Evolutionary conservation across 2,329 filamentous ascomycete genomes (phyloP), one percentile per base, ranked within the genome.

Genomic region (Dendrostoma leiphaemia): DNA sequence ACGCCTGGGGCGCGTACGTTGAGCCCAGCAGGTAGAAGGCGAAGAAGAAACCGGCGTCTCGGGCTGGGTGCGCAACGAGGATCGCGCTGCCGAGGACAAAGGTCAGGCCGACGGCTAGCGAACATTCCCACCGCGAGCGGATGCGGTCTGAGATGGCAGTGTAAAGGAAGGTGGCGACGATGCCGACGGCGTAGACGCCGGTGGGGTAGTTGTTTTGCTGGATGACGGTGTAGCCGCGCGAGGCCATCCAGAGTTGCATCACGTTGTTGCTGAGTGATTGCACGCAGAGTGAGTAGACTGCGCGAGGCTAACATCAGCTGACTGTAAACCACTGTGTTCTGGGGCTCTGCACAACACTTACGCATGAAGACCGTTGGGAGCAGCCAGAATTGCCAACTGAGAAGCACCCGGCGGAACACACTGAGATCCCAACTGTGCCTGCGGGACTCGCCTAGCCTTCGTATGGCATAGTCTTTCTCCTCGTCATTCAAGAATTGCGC

Each of bases 131-230:
- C 34, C 73, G 72, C 1, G 73, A 75, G 19, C 68, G 65, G 1
- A 74, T 66, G 37, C 64, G 70, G 61, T 76, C 73, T 15, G 72
- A 75, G 17, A 74, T 65, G 21, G 66, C 61, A 21, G 72, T 70
- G 60, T 75, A 75, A 13, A 66, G 26, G 13, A 75, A 62, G 0
- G 73, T 76, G 2, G 70, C 72, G 1, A 74, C 54, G 28, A 76
- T 76, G 12, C 70, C 74, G 0, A 69, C 69, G 1, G 68, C 74
- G 53, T 74, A 73, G 15, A 72, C 65, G 1, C 61, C 71, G 0
- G 73, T 75, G 0, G 74, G 74, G 46, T 75, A 76, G 56, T 72
- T 75, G 60, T 76, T 76, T 53, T 76, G 70, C 57, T 76, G 70
- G 8, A 74, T 64, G 3, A 70, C 64, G 3, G 64, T 71, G 56